Conservation (phyloP, 176 grass and related monocot species). For the Oryza meyeriana region DNA sequence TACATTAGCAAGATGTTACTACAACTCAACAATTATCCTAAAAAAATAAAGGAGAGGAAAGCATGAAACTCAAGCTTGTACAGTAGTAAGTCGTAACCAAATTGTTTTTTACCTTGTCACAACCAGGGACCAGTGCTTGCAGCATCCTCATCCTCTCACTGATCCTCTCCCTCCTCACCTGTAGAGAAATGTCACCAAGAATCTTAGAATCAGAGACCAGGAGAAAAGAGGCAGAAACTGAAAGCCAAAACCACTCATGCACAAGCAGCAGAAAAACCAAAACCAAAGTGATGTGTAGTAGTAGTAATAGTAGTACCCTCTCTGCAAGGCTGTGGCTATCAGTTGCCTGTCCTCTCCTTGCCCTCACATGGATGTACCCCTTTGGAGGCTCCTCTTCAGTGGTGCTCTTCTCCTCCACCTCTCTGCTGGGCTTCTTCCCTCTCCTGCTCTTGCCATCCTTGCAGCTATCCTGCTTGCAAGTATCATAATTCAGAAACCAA, state of each 20-base stretch:
- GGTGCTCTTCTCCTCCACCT: conserved; percentile 44
- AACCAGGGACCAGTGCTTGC: conserved; percentile 85
- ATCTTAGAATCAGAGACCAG: conserved; percentile 4
- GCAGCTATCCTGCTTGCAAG: conserved; percentile 35
- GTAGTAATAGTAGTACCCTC: conserved; percentile 45
- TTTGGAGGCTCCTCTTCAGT: conserved; percentile 53
- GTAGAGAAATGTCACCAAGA: conserved; percentile 19
- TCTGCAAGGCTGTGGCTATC: conserved; percentile 98
- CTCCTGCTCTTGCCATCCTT: conserved; percentile 65
- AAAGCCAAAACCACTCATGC: conserved; percentile 17
- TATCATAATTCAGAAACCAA: not conserved
- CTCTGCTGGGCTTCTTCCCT: conserved; percentile 45
- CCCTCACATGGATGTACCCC: conserved; percentile 95
- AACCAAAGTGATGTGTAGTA: conserved; percentile 10
- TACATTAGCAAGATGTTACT: conserved; percentile 4
- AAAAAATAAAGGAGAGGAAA: not conserved
- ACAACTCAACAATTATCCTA: not conserved
- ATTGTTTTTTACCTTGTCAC: conserved; percentile 75
- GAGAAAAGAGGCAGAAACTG: conserved; percentile 16
- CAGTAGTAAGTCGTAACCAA: not conserved
- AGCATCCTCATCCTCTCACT: conserved; percentile 96
- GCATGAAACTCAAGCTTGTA: not conserved
- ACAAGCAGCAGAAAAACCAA: not conserved
- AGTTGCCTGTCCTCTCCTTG: conserved; percentile 94
- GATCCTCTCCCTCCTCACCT: conserved; percentile 96